Percentiles rank a stretch among this genome's conserved stretches.
Conservation (phyloP, 352 stramenopile genomes). For the Achlya hypogyna region DNA sequence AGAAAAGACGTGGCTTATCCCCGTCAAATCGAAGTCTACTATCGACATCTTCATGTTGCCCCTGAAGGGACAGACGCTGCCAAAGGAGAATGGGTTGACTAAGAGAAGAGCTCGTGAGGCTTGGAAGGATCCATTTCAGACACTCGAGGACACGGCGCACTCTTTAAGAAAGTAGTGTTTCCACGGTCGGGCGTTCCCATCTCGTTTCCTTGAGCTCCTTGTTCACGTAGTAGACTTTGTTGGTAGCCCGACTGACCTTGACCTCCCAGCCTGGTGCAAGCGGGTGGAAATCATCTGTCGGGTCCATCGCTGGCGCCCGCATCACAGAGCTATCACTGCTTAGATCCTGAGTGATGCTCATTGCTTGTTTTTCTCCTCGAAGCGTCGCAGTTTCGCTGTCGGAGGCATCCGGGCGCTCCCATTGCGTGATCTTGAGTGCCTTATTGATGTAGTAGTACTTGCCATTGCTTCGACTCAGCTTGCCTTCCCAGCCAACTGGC, state of each 20-base stretch:
- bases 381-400: background rate
- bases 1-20: no score
- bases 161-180: no score
- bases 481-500: background rate
- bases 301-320: background rate
- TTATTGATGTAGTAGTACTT: background rate
- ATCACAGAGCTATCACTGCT: background rate
- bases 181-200: background rate
- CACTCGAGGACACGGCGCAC: no score
- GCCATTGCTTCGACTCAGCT: background rate
- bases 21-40: no score
- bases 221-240: background rate
- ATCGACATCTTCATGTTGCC: no score
- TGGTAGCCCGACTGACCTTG: background rate
- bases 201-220: background rate
- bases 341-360: no score
- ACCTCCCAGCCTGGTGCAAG: background rate
- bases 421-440: background rate
- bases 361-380: background rate
- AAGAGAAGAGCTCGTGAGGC: no score
- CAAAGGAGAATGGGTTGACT: no score
- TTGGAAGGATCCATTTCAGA: no score
- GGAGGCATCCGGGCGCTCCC: background rate
- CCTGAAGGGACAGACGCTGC: no score
- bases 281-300: background rate